Percentiles rank a stretch among this genome's conserved stretches.
phyloP scores from a whole-genome alignment of 139 green algal species.

The Volvox reticuliferus region DNA sequence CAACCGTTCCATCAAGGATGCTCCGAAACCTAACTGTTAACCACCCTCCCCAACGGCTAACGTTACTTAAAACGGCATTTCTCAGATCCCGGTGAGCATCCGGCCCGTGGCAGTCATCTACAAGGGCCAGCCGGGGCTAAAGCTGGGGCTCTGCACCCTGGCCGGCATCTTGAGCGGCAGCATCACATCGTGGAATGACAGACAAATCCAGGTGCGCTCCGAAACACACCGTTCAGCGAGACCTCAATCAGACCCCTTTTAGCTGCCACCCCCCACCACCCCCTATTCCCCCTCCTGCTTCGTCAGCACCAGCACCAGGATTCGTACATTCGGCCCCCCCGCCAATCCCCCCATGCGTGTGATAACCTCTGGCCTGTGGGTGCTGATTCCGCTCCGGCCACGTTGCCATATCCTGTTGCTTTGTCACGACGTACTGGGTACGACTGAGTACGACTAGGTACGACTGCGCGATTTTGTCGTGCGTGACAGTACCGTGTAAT shows the following conservation, averaged over 20 bases:
- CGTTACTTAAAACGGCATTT: no score
- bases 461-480: no score
- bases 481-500: no score
- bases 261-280: not conserved
- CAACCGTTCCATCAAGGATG: no score
- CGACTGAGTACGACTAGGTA: no score
- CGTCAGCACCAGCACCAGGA: no score
- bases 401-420: no score
- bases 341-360: not conserved
- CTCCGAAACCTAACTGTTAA: not conserved
- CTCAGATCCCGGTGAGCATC: slow-evolving; percentile 5
- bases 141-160: slow-evolving; percentile 26
- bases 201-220: not conserved
- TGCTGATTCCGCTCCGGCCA: not conserved
- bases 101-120: slow-evolving; percentile 19
- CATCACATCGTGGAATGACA: not conserved
- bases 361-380: not conserved
- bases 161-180: not conserved
- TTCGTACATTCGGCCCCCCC: not conserved
- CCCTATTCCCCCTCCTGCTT: not conserved
- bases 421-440: no score
- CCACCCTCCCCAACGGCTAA: not conserved
- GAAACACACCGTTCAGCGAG: not conserved
- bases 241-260: not conserved
- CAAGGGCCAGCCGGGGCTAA: not conserved